phyloP scores from a whole-genome alignment of 805 yeast genomes.

The Saturnispora besseyi region DNA sequence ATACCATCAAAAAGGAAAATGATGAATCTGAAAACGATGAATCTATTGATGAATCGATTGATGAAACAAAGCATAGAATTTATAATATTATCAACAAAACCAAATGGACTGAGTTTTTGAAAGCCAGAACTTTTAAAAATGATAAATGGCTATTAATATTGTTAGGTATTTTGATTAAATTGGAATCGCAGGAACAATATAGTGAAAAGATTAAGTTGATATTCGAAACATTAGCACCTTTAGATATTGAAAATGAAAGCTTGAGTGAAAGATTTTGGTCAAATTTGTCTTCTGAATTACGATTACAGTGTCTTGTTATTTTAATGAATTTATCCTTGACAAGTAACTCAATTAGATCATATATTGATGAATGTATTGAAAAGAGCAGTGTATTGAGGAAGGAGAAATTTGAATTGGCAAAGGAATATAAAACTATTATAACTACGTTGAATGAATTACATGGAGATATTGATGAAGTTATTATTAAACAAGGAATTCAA shows the following conservation, averaged over 20 bases:
- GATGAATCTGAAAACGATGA: slow-evolving; percentile 13
- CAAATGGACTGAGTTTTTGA: slow-evolving; percentile 72
- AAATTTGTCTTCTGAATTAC: neutral
- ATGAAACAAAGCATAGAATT: slow-evolving; percentile 35
- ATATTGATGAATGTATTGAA: slow-evolving; percentile 63
- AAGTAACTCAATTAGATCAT: slow-evolving; percentile 48
- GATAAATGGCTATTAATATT: slow-evolving; percentile 80
- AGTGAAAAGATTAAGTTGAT: slow-evolving; percentile 40
- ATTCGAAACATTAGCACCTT: slow-evolving; percentile 50
- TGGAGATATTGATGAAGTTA: slow-evolving; percentile 17
- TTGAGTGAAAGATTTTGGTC: slow-evolving; percentile 6
- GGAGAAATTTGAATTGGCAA: slow-evolving; percentile 53
- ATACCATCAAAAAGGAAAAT: slow-evolving; percentile 14
- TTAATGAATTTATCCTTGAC: slow-evolving; percentile 54
- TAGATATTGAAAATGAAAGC: slow-evolving; percentile 21
- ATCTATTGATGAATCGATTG: slow-evolving; percentile 18
- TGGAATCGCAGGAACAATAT: slow-evolving; percentile 50
- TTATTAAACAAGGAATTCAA: slow-evolving; percentile 13
- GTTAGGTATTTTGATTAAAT: slow-evolving; percentile 59
- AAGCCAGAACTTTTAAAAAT: slow-evolving; percentile 65
- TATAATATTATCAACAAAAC: slow-evolving; percentile 42
- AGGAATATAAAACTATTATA: slow-evolving; percentile 42
- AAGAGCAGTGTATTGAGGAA: slow-evolving; percentile 53
- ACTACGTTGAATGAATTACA: slow-evolving; percentile 34
- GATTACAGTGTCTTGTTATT: slow-evolving; percentile 35